A percentile compares a stretch with the other conserved stretches of the same genome.
These are phyloP conservation scores for Cyberlindnera japonica DNA, from an alignment of 805 yeast species.

Conservation along the genomic window DNA sequence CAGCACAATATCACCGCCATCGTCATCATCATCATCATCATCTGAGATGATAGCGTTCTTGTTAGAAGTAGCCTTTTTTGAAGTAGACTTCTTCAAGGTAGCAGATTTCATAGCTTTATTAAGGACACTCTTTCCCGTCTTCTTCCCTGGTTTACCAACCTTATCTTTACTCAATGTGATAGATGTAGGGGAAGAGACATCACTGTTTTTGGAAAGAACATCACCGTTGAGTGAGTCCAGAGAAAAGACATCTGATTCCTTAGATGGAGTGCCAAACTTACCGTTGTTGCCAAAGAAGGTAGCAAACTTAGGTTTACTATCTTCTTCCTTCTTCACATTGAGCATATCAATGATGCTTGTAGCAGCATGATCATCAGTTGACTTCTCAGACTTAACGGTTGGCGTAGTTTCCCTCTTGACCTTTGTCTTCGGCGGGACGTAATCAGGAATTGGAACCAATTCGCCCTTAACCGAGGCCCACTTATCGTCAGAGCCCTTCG, in stretches of 20 bases:
- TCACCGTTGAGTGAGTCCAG: no score
- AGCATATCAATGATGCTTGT: constrained; percentile 1
- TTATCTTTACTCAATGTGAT: background rate
- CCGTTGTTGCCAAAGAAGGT: constrained; percentile 34
- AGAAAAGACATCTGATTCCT: constrained; percentile 4
- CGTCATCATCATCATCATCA: constrained; percentile 16
- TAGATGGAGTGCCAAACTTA: constrained; percentile 29
- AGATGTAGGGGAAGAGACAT: no score
- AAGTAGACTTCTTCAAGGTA: constrained; percentile 9
- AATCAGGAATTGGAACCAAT: constrained; percentile 26
- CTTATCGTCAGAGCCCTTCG: constrained; percentile 14
- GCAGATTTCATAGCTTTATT: constrained; percentile 8
- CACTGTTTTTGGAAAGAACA: no score
- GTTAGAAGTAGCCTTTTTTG: constrained; percentile 3
- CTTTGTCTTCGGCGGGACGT: constrained; percentile 21
- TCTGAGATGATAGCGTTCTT: constrained; percentile 15
- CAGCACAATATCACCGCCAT: constrained; percentile 8
- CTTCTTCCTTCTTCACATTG: constrained; percentile 13
- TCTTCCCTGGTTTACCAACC: constrained; percentile 4
- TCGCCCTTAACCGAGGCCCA: constrained; percentile 19
- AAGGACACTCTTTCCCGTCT: background rate
- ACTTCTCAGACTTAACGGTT: constrained; percentile 7
- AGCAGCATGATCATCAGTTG: background rate
- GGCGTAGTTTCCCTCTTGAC: constrained; percentile 22
- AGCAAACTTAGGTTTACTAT: constrained; percentile 28